These are phyloP conservation scores for Porphyrellus cyaneotinctus DNA, from an alignment of 768 basidiomycete species.

Conservation along the genomic window DNA sequence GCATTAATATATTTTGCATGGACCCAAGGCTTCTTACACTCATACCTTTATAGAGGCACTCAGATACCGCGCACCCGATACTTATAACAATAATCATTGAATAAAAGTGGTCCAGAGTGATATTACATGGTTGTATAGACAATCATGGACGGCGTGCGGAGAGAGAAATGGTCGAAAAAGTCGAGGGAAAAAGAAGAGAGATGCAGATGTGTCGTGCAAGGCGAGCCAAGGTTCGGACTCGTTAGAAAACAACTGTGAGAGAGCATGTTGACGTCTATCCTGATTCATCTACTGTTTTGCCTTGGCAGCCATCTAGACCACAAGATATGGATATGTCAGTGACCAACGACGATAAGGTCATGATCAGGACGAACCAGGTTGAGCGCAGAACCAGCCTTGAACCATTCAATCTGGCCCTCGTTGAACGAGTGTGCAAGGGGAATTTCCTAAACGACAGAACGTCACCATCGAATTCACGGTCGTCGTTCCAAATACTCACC, in stretches of 20 bases:
- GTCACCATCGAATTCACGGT: slow-evolving; percentile 9
- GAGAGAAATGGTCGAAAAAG: neutral
- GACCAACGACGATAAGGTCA: neutral
- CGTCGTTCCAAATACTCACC: slow-evolving; percentile 31
- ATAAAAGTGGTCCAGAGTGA: slow-evolving; percentile 11
- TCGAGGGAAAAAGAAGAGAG: neutral
- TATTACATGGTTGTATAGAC: slow-evolving; percentile 26
- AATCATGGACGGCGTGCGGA: slow-evolving; percentile 12
- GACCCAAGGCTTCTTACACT: neutral
- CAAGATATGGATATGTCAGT: slow-evolving; percentile 4
- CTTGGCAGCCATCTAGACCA: slow-evolving; percentile 60
- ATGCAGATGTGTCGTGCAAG: neutral
- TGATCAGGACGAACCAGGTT: slow-evolving; percentile 60
- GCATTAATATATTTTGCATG: neutral
- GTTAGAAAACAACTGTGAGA: neutral
- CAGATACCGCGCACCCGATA: slow-evolving; percentile 1
- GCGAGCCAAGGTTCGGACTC: neutral
- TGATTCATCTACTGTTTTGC: slow-evolving; percentile 40
- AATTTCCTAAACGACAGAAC: slow-evolving; percentile 47
- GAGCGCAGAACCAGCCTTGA: slow-evolving; percentile 94
- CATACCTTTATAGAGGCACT: neutral
- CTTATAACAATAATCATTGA: slow-evolving; percentile 9
- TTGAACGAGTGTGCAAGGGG: slow-evolving; percentile 91
- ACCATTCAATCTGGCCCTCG: slow-evolving; percentile 96
- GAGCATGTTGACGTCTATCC: slow-evolving; percentile 11